A percentile compares a stretch with the other conserved stretches of the same genome.
These are phyloP conservation scores for Golubevia sp. DNA, from an alignment of 1,284 basidiomycete genomes.

Conservation along the genomic window DNA sequence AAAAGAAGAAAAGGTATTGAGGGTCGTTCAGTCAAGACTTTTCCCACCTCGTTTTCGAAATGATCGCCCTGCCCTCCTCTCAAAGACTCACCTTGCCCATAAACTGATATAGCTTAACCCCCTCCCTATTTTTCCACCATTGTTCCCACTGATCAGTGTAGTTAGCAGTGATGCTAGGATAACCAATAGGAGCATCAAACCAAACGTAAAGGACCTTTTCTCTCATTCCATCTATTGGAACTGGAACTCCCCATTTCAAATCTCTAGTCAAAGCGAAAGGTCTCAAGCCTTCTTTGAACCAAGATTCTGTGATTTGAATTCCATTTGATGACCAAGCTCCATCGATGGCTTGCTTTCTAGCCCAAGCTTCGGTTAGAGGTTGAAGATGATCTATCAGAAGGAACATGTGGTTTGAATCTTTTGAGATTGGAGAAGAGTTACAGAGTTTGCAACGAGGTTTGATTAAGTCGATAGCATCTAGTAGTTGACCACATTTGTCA, in stretches of 20 bases:
- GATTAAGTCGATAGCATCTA: slow-evolving; percentile 57
- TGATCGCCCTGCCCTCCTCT: background rate
- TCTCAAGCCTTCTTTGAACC: slow-evolving; percentile 59
- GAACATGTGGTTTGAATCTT: slow-evolving; percentile 56
- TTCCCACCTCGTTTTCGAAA: background rate
- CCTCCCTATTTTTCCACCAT: slow-evolving; percentile 60
- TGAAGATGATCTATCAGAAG: slow-evolving; percentile 54
- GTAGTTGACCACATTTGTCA: slow-evolving; percentile 59
- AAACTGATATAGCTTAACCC: slow-evolving; percentile 59
- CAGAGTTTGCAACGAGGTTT: slow-evolving; percentile 59
- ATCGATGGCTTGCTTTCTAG: slow-evolving; percentile 30
- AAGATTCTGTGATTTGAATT: slow-evolving; percentile 56
- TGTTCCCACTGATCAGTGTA: slow-evolving; percentile 57
- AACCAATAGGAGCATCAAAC: slow-evolving; percentile 61
- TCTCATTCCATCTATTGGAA: slow-evolving; percentile 52
- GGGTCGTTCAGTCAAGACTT: too few relatives aligned
- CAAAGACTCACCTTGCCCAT: slow-evolving; percentile 44
- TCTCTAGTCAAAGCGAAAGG: slow-evolving; percentile 58
- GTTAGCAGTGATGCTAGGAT: slow-evolving; percentile 60
- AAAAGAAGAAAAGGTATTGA: background rate
- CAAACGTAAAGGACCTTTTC: slow-evolving; percentile 61
- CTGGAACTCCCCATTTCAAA: slow-evolving; percentile 60
- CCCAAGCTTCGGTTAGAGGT: slow-evolving; percentile 54
- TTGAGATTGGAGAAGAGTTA: slow-evolving; percentile 33
- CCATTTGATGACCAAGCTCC: slow-evolving; percentile 56